These are phyloP conservation scores for Aplosporella prunicola DNA, from an alignment of 2,329 filamentous ascomycete genomes.

Conservation along the genomic window DNA sequence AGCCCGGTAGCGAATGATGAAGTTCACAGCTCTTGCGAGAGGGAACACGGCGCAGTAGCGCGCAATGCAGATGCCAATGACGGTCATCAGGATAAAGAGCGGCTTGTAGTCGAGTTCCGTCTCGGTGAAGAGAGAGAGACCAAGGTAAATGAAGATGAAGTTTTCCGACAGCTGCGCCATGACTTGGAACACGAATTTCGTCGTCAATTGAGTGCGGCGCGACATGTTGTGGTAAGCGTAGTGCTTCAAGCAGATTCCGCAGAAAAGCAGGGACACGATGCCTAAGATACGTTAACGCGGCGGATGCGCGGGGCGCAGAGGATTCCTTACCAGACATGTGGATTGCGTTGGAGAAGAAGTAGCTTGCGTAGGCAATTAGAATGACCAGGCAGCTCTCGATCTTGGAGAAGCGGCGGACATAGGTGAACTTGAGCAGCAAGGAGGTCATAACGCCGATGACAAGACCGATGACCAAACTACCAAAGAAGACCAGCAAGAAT, in stretches of 20 bases:
- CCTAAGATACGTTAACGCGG: slow-evolving; percentile 42
- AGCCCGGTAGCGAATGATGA: slow-evolving; percentile 80
- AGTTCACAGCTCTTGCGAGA: slow-evolving; percentile 80
- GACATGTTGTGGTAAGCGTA: slow-evolving; percentile 99
- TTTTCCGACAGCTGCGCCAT: slow-evolving; percentile 94
- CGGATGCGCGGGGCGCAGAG: neutral
- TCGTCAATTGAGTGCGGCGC: slow-evolving; percentile 88
- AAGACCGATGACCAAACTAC: slow-evolving; percentile 81
- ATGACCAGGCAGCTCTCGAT: slow-evolving; percentile 94
- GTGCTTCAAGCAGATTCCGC: slow-evolving; percentile 95
- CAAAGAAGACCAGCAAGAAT: slow-evolving; percentile 94
- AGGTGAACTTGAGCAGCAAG: slow-evolving; percentile 85
- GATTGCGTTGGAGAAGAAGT: slow-evolving; percentile 94
- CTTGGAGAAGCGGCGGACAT: slow-evolving; percentile 84
- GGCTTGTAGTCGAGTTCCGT: slow-evolving; percentile 82
- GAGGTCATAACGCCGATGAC: slow-evolving; percentile 80
- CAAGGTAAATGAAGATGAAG: slow-evolving; percentile 99
- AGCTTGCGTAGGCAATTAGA: slow-evolving; percentile 88
- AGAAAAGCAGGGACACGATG: slow-evolving; percentile 94
- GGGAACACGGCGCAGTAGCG: slow-evolving; percentile 94
- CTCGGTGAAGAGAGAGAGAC: slow-evolving; percentile 89
- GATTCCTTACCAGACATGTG: slow-evolving; percentile 75
- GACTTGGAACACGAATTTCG: slow-evolving; percentile 94
- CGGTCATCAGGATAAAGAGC: slow-evolving; percentile 85
- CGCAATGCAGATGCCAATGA: slow-evolving; percentile 83